A percentile compares a stretch with the other conserved stretches of the same genome.
These are phyloP conservation scores for Nicotiana undulata DNA, from an alignment of 257 asterid genomes.

Conservation along the genomic window DNA sequence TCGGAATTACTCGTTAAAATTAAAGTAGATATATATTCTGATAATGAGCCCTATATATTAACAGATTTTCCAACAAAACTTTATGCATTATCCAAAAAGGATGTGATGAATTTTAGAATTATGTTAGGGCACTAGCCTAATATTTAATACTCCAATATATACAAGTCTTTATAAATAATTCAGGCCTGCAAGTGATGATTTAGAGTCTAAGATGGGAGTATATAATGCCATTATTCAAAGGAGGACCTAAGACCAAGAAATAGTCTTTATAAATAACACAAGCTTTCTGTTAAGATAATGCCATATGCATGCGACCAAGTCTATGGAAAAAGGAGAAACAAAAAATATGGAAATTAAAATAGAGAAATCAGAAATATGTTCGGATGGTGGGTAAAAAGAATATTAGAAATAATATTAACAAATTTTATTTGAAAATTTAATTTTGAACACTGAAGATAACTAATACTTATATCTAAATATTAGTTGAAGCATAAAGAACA, in stretches of 20 bases:
- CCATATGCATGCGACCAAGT: neutral
- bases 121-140: neutral
- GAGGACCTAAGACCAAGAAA: neutral
- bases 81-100: neutral
- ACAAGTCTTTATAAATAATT: neutral
- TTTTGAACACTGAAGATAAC: neutral
- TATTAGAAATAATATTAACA: neutral
- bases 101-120: neutral
- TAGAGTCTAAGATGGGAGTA: neutral
- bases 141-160: neutral
- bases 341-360: neutral
- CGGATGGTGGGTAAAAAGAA: neutral
- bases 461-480: neutral
- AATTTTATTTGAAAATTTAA: neutral
- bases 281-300: neutral
- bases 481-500: neutral
- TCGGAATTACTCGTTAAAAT: neutral
- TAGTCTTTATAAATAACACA: neutral
- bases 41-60: neutral
- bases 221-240: neutral
- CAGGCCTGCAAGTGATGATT: constrained; percentile 16
- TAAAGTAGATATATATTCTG: neutral
- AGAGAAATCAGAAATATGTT: neutral
- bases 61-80: neutral
- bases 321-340: neutral